Evolutionary conservation across 2,329 filamentous ascomycete species (phyloP), one percentile per base, ranked within the genome.

Genomic region (Pestalotiopsis fici): DNA sequence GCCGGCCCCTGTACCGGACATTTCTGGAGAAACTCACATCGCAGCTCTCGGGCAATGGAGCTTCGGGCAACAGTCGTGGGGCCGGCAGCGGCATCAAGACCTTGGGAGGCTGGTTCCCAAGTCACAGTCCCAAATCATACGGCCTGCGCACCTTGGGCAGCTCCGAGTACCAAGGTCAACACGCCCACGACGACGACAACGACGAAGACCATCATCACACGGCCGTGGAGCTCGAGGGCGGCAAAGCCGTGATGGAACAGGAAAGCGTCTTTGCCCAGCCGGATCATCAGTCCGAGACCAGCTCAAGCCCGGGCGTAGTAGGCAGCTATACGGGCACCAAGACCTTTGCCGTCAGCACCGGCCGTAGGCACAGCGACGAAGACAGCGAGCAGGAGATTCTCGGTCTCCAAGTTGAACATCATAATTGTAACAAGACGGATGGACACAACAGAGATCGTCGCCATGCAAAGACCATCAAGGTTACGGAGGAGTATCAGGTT

Each of bases 1-100:
- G 68, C 27, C 71, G 70, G 2, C 72, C 73, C 3, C 15, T 66
- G 5, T 66, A 67, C 47, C 39, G 69, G 13, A 47, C 65, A 12
- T 59, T 62, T 27, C 39, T 71, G n/a, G 62, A 64, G 12, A 54
- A 31, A n/a, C 62, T 64, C 23, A 55, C 27, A 5, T 63, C 60
- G 28, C 57, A 60, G 31, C 57, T 60, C n/a, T 43, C 35, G 15
- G 21, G 59, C 59, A 12, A 11, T 21, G n/a, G 43, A 15, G 43
- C 15, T 11, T 50, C 43, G 18, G 6, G 18, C 9, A 23, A 4
- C n/a, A 47, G 3, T 21, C 7, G 11, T 18, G 59, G 31, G 3
- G 7, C 4, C 18, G n/a, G 28, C 3, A 23, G 27, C 57, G n/a
- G 31, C 57, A 15, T 21, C 25, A 60, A 37, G 28, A 37, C n/a